A percentile compares a stretch with the other conserved stretches of the same genome.
These are phyloP conservation scores for Cetraspora pellucida DNA, from an alignment of 192 early-diverging fungal species.

Conservation along the genomic window DNA sequence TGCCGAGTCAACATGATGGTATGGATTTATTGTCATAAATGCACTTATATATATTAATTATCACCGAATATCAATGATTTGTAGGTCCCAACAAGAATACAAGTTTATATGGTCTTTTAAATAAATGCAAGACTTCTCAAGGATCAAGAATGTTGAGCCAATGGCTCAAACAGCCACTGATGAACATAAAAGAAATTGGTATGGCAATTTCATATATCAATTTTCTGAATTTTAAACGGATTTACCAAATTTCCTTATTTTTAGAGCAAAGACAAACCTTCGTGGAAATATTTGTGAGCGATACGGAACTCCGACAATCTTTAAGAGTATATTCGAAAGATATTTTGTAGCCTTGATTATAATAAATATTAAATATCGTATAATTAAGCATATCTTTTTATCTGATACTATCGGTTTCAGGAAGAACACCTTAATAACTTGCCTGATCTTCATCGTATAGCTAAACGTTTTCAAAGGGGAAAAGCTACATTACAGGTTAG, in stretches of 20 bases:
- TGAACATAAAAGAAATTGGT: slow-evolving; percentile 64
- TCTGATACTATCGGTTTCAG: slow-evolving; percentile 49
- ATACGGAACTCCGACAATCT: slow-evolving; percentile 47
- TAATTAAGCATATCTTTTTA: not conserved
- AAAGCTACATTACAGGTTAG: slow-evolving; percentile 68
- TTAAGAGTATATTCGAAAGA: slow-evolving; percentile 3
- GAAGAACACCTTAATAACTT: slow-evolving; percentile 77
- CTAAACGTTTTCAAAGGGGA: slow-evolving; percentile 80
- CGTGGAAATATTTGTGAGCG: slow-evolving; percentile 76
- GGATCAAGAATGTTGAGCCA: slow-evolving; percentile 75
- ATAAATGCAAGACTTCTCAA: slow-evolving; percentile 85
- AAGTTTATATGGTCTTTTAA: slow-evolving; percentile 76
- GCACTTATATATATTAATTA: not conserved
- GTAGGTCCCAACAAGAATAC: slow-evolving; percentile 57
- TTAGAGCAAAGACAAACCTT: slow-evolving; percentile 76
- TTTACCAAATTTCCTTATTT: too few species aligned
- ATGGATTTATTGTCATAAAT: slow-evolving; percentile 33
- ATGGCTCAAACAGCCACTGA: slow-evolving; percentile 91
- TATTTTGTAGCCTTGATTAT: not conserved
- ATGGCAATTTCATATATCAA: not conserved
- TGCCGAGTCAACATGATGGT: slow-evolving; percentile 75
- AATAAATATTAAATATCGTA: too few species aligned
- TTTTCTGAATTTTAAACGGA: not conserved
- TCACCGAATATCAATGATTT: not conserved
- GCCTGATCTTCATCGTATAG: slow-evolving; percentile 89